Percentiles rank a stretch among this genome's conserved stretches.
phyloP scores from a whole-genome alignment of 2,329 filamentous ascomycete genomes.

The Hymenoscyphus scutula region DNA sequence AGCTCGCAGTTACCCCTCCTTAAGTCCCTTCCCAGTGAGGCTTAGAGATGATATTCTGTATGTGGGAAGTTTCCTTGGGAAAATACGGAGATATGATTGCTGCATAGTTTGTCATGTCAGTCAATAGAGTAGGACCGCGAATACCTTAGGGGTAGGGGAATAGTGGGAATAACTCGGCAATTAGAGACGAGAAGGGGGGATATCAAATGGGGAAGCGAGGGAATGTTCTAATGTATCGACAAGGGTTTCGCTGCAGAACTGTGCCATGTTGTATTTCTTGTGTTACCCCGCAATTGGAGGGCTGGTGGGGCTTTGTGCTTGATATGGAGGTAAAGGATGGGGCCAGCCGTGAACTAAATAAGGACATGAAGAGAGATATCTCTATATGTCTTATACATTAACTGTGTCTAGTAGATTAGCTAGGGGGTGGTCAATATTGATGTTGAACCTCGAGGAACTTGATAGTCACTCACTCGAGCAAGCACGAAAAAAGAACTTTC shows the following conservation, averaged over 20 bases:
- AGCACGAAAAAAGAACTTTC: neutral
- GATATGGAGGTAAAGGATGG: constrained; percentile 5
- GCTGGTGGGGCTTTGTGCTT: constrained; percentile 11
- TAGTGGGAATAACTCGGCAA: constrained; percentile 24
- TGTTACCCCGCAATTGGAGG: neutral
- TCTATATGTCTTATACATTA: neutral
- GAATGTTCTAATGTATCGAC: too few relatives aligned
- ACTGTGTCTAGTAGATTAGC: too few relatives aligned
- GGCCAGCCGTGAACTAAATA: constrained; percentile 2
- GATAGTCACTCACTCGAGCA: neutral
- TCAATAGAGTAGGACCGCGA: neutral
- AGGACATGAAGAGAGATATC: neutral
- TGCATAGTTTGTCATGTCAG: neutral
- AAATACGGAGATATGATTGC: neutral
- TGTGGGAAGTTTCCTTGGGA: neutral
- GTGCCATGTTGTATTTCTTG: constrained; percentile 12
- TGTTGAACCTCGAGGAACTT: neutral
- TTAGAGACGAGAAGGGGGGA: constrained; percentile 6
- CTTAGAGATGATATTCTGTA: neutral
- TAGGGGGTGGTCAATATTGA: neutral
- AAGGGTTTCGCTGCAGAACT: constrained; percentile 11
- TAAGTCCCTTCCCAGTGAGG: neutral
- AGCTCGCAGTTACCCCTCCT: neutral
- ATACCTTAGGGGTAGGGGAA: neutral
- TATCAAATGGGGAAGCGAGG: constrained; percentile 17